Conservation (phyloP, 2,329 filamentous ascomycete species). For the Penicillium oxalicum region DNA sequence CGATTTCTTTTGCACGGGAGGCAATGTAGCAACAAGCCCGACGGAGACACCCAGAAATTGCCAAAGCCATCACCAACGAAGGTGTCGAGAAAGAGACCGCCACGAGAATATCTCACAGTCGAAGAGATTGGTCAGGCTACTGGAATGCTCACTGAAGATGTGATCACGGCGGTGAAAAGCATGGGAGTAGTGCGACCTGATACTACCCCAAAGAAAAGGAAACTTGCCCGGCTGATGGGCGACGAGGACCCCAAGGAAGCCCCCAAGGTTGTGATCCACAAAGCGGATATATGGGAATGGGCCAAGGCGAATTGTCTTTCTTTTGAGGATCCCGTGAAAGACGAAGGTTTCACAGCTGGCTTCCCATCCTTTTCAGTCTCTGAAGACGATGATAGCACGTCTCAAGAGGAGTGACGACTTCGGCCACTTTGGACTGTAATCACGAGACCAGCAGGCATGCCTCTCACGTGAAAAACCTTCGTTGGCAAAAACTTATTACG, state of each 20-base stretch:
- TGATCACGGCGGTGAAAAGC: constrained; percentile 67
- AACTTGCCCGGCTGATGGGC: constrained; percentile 31
- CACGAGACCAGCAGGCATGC: no score
- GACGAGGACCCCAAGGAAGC: constrained; percentile 22
- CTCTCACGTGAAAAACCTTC: no score
- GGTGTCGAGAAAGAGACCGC: constrained; percentile 39
- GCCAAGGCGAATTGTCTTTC: constrained; percentile 57
- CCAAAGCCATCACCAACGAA: constrained; percentile 19
- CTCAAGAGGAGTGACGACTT: constrained; percentile 13
- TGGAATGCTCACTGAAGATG: constrained; percentile 81
- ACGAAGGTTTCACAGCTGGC: constrained; percentile 66
- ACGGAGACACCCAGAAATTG: constrained; percentile 25
- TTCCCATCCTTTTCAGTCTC: constrained; percentile 47
- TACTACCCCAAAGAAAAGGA: constrained; percentile 49
- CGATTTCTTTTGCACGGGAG: constrained; percentile 51
- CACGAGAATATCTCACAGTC: constrained; percentile 54
- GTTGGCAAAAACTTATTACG: no score
- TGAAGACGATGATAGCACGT: constrained; percentile 23
- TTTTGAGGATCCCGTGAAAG: constrained; percentile 62
- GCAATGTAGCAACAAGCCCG: constrained; percentile 22
- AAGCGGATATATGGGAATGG: constrained; percentile 60
- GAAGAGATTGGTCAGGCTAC: constrained; percentile 68
- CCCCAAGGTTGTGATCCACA: constrained; percentile 46
- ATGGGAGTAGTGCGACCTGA: constrained; percentile 64
- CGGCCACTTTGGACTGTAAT: no score